Base-by-base conservation (phyloP, 1,284 basidiomycete genomes). In the Mycena sp. region DNA sequence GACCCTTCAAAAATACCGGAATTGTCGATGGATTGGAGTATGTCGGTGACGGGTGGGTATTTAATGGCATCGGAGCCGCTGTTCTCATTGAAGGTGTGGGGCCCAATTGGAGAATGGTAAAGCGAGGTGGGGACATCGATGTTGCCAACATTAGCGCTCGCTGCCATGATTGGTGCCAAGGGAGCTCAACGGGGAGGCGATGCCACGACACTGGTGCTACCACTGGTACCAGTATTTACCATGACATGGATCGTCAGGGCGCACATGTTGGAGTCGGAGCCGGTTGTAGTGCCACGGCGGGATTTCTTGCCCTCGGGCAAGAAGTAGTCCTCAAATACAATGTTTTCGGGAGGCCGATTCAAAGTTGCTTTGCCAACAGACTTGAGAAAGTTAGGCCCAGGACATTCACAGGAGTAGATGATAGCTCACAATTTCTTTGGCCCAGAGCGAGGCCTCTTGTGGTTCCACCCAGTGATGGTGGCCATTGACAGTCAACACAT, bases 241-340 rank as follows among this genome's bases (percentile, higher is more conserved):
- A 37, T 49, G 30, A 60, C 48, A 45, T 60, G 48, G 25, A 60
- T 51, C 12, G 58, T 46, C 6, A 51, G 40, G 6, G 43, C 37
- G 21, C 28, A 21, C n/a, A 17, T 17, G 23, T n/a, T 38, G 14
- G 44, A 21, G 6, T 44, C 17, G 25, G 17, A 4, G 3, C 12
- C 12, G 17, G 25, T 10, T n/a, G n/a, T n/a, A n/a, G n/a, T n/a
- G 19, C 5, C n/a, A 10, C 44, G 59, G 17, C 37, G n/a, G n/a
- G n/a, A 4, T 25, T 23, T 37, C 45, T 45, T 44, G 14, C 25
- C 51, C 12, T 4, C 44, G 14, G 43, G 44, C 25, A 48, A 21
- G 38, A 61, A 61, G 28, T 23, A 48, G 1, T 61, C 37, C 38
- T 61, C 51, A 44, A 61, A 61, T 1, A 61, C 17, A 17, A 61